Conservation (phyloP, 331 rosid genomes). For the Malus hybrid region DNA sequence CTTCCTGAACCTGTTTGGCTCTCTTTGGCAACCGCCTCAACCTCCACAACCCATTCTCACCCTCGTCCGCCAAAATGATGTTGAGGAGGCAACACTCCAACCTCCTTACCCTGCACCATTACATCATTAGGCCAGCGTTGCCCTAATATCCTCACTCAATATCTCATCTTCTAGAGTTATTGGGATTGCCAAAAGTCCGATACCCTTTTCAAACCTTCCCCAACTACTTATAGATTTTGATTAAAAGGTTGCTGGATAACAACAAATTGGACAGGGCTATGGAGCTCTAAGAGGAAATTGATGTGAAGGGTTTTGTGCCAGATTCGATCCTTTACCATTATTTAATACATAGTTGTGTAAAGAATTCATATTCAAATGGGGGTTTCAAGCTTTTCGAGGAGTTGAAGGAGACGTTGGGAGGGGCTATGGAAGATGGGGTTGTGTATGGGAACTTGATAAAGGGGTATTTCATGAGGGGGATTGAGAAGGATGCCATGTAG, state of each 20-base stretch:
- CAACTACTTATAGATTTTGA: constrained; percentile 58
- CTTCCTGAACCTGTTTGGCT: constrained; percentile 59
- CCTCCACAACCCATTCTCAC: constrained; percentile 66
- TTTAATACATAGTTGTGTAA: constrained; percentile 63
- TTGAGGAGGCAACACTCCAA: constrained; percentile 84
- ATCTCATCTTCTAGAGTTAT: constrained; percentile 71
- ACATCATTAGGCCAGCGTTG: constrained; percentile 72
- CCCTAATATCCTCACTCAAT: constrained; percentile 67
- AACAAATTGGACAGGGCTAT: constrained; percentile 47
- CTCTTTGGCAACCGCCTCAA: constrained; percentile 65
- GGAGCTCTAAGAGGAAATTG: constrained; percentile 64
- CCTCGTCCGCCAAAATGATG: constrained; percentile 66
- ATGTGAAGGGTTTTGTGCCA: constrained; percentile 43
- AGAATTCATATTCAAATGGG: constrained; percentile 44
- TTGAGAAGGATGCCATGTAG: constrained; percentile 76
- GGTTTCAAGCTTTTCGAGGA: constrained; percentile 52
- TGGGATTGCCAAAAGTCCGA: constrained; percentile 80
- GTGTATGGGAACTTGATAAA: constrained; percentile 75
- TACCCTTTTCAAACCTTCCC: constrained; percentile 72
- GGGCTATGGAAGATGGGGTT: constrained; percentile 60
- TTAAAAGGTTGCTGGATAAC: constrained; percentile 72
- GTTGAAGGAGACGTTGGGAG: constrained; percentile 48
- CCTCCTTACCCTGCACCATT: constrained; percentile 72
- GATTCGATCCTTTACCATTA: constrained; percentile 60
- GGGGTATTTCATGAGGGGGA: constrained; percentile 65